Evolutionary conservation across 345 rosid genomes (phyloP).

Genomic region (Dovyalis caffra): DNA sequence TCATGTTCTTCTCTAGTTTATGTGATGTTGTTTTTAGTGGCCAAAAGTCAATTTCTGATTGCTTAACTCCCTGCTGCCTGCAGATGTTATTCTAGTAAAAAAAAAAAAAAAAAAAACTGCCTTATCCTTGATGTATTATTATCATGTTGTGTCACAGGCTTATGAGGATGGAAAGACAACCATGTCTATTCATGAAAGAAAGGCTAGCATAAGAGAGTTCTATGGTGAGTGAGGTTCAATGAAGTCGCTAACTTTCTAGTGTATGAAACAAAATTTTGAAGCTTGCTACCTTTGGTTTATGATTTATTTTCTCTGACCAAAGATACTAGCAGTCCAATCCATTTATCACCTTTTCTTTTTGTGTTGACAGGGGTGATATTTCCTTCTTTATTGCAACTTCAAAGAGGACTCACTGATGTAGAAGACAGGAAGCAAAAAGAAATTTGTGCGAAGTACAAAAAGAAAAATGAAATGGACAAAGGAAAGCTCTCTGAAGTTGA

Average conservation of each 20-base stretch:
- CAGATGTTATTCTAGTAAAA: not conserved
- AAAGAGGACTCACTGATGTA: slow-evolving; percentile 25
- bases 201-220: slow-evolving; percentile 81
- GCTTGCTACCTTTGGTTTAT: not conserved
- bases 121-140: slow-evolving; percentile 3
- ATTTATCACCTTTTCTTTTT: not conserved
- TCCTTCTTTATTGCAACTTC: slow-evolving; percentile 26
- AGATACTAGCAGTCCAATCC: not conserved
- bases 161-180: slow-evolving; percentile 90
- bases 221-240: slow-evolving; percentile 51
- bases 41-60: not conserved
- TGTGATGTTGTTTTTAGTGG: not conserved
- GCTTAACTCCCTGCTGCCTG: not conserved
- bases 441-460: slow-evolving; percentile 17
- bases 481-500: slow-evolving; percentile 23
- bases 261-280: not conserved
- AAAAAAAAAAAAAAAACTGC: not conserved
- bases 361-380: slow-evolving; percentile 21
- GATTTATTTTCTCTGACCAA: not conserved
- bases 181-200: slow-evolving; percentile 79
- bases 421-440: slow-evolving; percentile 25
- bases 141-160: slow-evolving; percentile 46
- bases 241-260: not conserved
- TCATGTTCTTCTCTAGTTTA: not conserved
- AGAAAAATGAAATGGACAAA: slow-evolving; percentile 17